A percentile compares a stretch with the other conserved stretches of the same genome.
phyloP scores from a whole-genome alignment of 2,329 filamentous ascomycete genomes.

The Colletotrichum karsti region DNA sequence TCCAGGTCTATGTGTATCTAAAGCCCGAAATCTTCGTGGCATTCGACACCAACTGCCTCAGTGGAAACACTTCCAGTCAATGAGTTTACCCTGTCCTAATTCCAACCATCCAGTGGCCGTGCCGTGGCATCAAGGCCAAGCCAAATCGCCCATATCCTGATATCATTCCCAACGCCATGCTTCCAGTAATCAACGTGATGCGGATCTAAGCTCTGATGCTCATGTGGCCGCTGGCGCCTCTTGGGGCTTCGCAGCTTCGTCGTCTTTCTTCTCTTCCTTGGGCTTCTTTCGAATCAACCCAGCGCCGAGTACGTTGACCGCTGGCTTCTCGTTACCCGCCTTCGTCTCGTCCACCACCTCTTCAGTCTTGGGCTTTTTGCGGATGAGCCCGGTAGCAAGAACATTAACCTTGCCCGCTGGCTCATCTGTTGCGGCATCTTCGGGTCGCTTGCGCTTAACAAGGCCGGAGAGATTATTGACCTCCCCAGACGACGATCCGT shows the following conservation, averaged over 20 bases:
- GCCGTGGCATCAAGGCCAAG: not conserved
- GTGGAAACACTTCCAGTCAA: no score
- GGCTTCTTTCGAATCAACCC: conserved; percentile 58
- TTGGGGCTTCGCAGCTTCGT: not conserved
- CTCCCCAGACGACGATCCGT: conserved; percentile 17
- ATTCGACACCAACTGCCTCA: no score
- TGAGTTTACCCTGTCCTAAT: no score
- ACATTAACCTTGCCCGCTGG: conserved; percentile 49
- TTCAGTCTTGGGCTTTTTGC: conserved; percentile 64
- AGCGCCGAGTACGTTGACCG: conserved; percentile 50
- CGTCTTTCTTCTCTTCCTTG: conserved; percentile 38
- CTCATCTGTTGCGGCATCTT: conserved; percentile 30
- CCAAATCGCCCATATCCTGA: not conserved
- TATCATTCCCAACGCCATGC: not conserved
- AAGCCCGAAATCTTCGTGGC: no score
- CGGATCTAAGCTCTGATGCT: not conserved
- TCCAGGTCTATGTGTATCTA: no score
- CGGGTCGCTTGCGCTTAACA: conserved; percentile 55
- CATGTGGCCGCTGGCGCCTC: not conserved
- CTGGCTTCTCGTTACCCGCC: not conserved
- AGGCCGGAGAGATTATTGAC: conserved; percentile 60
- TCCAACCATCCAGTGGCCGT: not conserved
- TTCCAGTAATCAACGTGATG: not conserved
- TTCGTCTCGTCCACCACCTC: conserved; percentile 19
- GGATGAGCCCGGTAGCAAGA: conserved; percentile 56